Conservation (phyloP, 129 eudicot genomes). For the Pseudognaphalium luteoalbum region DNA sequence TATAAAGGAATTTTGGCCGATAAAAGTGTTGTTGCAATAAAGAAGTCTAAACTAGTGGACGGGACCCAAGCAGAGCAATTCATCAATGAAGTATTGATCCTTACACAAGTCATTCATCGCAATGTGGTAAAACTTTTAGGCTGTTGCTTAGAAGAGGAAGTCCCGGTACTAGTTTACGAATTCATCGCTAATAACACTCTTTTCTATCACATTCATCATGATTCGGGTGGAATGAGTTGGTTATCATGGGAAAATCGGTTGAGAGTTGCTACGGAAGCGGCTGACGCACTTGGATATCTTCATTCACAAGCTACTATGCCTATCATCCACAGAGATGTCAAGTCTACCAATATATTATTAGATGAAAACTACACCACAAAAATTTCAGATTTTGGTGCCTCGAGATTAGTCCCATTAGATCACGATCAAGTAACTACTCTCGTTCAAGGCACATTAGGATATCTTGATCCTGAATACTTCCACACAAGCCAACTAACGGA, state of each 20-base stretch:
- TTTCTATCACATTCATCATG: background rate
- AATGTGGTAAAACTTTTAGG: background rate
- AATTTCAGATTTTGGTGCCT: background rate
- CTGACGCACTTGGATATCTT: background rate
- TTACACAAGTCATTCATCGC: background rate
- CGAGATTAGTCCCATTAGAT: background rate
- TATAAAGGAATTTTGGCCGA: background rate
- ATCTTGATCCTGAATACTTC: slow-evolving; percentile 25
- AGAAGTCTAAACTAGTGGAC: background rate
- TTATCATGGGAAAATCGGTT: background rate
- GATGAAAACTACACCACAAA: slow-evolving; percentile 5
- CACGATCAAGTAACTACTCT: background rate
- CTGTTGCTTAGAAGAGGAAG: background rate
- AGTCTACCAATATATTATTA: background rate
- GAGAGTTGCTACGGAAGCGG: background rate
- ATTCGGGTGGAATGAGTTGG: background rate
- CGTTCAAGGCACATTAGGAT: slow-evolving; percentile 14
- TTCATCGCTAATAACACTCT: background rate
- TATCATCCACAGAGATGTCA: background rate
- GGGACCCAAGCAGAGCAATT: slow-evolving; percentile 4
- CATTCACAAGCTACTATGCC: background rate
- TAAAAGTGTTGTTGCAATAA: background rate
- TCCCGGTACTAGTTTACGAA: slow-evolving; percentile 5
- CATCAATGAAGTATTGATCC: slow-evolving; percentile 5
- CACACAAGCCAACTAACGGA: slow-evolving; percentile 28